Evolutionary conservation across 1,139 yeast genomes (phyloP), one percentile per base, ranked within the genome.

Genomic region (Groenewaldozyma auringiensis): DNA sequence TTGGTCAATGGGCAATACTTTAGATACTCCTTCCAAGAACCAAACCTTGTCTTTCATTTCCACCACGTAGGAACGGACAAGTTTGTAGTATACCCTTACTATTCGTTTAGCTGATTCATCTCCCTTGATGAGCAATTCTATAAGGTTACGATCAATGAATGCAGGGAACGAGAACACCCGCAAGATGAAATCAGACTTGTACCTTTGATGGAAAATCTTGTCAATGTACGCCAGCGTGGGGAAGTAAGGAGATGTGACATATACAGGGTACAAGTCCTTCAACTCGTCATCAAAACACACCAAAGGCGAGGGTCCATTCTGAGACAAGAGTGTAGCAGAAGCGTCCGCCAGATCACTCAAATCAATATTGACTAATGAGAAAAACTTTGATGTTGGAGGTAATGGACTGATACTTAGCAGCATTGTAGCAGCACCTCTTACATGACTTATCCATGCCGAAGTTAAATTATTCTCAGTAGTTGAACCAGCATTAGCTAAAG

Each of bases 361-460:
- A 60, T 87, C 96, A 13, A 84, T 81, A 43, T 65, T 66, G 43
- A 66, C 62, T 43, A 65, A 54, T 35, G 59, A 52, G 51, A 58
- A 65, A 50, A 66, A 66, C 46, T 64, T 53, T n/a, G 66, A 60
- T 17, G 80, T 74, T 52, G 84, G 89, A 14, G 94, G 86, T 46
- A 88, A 69, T 2, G 96, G 96, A 85, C 96, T 88, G 14, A 88
- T 95, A 0, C 96, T 95, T 1, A 95, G 84, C 47, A 89, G 70
- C 42, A 89, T 89, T 0, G 96, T 89, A 3, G 96, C 96, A 0
- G 96, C 96, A 20, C 96, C 97, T 57, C 94, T 85, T 13, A 89
- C 96, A 61, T 89, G 96, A 69, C 87, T 92, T 47, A 89, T 81
- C 97, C 97, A 89, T 0, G 96, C 95, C 4, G 92, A 81, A 1